phyloP scores from a whole-genome alignment of 2,329 filamentous ascomycete species.

The Ophiostoma piceae region DNA sequence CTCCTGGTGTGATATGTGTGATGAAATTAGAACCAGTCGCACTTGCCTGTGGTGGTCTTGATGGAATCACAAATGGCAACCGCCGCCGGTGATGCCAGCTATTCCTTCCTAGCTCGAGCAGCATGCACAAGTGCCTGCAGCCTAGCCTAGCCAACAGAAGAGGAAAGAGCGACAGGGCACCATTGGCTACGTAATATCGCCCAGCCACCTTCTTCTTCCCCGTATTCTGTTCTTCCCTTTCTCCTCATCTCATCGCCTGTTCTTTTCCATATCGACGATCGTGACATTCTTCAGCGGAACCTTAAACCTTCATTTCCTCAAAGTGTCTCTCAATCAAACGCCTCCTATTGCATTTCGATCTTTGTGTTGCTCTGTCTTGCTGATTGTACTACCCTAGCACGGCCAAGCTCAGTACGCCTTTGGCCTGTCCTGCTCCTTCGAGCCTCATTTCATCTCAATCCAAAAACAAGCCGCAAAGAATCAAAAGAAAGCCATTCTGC shows the following conservation, averaged over 20 bases:
- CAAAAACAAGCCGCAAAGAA: neutral
- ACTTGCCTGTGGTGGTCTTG: neutral
- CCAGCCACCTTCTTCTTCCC: neutral
- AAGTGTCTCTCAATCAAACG: neutral
- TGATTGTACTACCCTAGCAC: neutral
- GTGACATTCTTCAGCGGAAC: neutral
- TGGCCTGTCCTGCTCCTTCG: neutral
- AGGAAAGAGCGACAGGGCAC: constrained; percentile 2
- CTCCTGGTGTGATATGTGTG: neutral
- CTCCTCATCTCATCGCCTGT: neutral
- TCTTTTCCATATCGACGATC: constrained; percentile 1
- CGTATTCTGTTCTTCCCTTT: neutral
- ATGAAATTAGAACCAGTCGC: neutral
- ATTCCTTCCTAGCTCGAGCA: constrained; percentile 2
- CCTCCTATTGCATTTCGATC: neutral
- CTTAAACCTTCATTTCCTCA: neutral
- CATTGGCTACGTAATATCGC: neutral
- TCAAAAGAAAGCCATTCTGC: neutral
- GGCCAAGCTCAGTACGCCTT: neutral
- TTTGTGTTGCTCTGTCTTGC: neutral
- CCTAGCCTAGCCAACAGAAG: neutral
- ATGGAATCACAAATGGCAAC: neutral
- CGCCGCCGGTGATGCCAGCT: neutral
- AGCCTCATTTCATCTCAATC: neutral
- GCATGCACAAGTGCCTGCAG: neutral